phyloP scores from a whole-genome alignment of 257 asterid species.

The Salvia rosmarinus region DNA sequence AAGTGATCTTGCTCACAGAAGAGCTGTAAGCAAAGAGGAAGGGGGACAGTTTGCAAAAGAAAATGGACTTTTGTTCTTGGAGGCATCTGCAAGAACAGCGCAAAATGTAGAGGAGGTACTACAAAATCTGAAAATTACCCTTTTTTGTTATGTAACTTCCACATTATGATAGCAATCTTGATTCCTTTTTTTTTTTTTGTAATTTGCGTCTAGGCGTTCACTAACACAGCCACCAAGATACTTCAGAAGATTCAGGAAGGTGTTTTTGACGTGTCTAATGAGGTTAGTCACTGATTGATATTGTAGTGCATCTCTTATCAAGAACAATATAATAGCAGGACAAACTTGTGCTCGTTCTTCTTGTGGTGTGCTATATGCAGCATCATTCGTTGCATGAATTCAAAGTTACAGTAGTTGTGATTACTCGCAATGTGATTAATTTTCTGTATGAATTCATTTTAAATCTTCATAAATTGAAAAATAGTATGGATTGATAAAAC shows the following conservation, averaged over 20 bases:
- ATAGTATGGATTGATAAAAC: neutral
- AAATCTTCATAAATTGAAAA: too few species aligned
- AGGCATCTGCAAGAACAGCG: conserved; percentile 84
- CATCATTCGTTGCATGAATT: neutral
- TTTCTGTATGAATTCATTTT: too few species aligned
- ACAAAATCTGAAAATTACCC: neutral
- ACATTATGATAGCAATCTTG: neutral
- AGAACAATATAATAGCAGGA: too few species aligned
- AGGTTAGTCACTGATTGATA: conserved; percentile 47
- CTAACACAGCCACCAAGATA: conserved; percentile 66
- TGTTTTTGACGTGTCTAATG: conserved; percentile 69
- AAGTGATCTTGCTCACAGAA: conserved; percentile 72
- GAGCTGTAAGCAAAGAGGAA: conserved; percentile 84
- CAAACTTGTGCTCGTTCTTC: too few species aligned
- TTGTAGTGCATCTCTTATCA: neutral
- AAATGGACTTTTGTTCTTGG: conserved; percentile 72
- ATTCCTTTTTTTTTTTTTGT: neutral
- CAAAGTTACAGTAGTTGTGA: too few species aligned
- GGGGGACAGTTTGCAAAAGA: conserved; percentile 90
- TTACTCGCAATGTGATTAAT: neutral
- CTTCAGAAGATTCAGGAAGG: conserved; percentile 80
- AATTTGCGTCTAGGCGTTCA: conserved; percentile 54
- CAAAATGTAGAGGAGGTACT: conserved; percentile 80
- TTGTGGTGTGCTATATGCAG: neutral
- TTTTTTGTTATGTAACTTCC: neutral